These are phyloP conservation scores for Melastoma candidum DNA, from an alignment of 441 rosid genomes.

Conservation along the genomic window DNA sequence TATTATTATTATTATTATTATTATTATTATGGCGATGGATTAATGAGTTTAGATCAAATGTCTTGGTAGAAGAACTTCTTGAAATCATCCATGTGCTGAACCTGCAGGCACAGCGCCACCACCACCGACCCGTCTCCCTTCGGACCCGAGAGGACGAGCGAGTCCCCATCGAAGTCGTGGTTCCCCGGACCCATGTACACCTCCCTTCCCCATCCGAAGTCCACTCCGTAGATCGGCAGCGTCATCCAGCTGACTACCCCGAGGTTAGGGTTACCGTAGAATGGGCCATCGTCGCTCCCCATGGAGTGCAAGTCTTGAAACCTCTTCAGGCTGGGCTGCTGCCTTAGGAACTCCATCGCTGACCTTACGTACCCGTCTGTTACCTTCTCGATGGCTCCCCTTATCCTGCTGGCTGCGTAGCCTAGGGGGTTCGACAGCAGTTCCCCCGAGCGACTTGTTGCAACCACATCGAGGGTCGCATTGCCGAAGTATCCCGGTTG, in stretches of 20 bases:
- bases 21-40: too few species aligned
- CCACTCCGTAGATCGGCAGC: constrained; percentile 38
- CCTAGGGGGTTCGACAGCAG: constrained; percentile 32
- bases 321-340: constrained; percentile 29
- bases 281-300: constrained; percentile 38
- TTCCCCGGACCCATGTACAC: constrained; percentile 42
- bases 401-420: constrained; percentile 27
- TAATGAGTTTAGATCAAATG: constrained; percentile 7
- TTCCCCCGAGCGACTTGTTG: constrained; percentile 28
- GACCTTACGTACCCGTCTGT: constrained; percentile 27
- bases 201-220: constrained; percentile 61
- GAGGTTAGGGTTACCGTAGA: constrained; percentile 50
- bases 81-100: constrained; percentile 38
- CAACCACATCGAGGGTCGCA: constrained; percentile 37
- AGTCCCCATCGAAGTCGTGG: constrained; percentile 45
- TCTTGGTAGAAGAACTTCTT: constrained; percentile 44
- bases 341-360: constrained; percentile 35
- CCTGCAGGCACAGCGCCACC: constrained; percentile 36
- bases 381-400: constrained; percentile 35
- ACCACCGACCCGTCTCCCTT: constrained; percentile 22
- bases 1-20: too few species aligned
- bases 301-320: constrained; percentile 42
- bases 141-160: constrained; percentile 31
- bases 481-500: constrained; percentile 33
- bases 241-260: constrained; percentile 55